A percentile compares a stretch with the other conserved stretches of the same genome.
Evolutionary conservation across 75 land plant species (phyloP).

Genomic region (Pinus albicaulis): DNA sequence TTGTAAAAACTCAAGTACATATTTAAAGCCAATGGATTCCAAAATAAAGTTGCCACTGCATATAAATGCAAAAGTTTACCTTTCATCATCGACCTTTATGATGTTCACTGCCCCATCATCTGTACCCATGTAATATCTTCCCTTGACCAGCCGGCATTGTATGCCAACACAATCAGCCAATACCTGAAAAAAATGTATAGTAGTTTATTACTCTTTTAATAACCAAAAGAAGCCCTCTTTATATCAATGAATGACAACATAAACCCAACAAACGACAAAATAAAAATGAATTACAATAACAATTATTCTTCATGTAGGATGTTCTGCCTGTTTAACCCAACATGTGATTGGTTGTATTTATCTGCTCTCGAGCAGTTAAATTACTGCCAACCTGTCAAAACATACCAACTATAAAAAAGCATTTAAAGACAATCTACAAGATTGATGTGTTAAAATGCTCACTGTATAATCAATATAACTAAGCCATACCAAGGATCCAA

Average conservation of each 20-base stretch:
- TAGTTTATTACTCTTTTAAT: no score
- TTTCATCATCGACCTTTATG: conserved; percentile 76
- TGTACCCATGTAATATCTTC: conserved; percentile 70
- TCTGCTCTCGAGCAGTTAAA: not conserved
- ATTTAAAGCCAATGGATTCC: not conserved
- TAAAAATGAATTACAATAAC: not conserved
- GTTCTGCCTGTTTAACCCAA: not conserved
- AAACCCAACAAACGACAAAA: not conserved
- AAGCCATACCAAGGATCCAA: not conserved
- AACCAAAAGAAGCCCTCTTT: no score
- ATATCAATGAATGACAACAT: not conserved
- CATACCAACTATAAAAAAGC: not conserved
- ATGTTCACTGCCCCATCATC: conserved; percentile 87
- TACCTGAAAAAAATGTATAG: conserved; percentile 42
- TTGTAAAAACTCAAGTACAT: not conserved
- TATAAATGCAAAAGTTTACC: conserved; percentile 39
- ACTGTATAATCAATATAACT: not conserved
- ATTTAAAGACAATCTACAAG: not conserved
- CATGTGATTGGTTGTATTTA: not conserved
- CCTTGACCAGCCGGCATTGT: conserved; percentile 89
- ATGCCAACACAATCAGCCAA: conserved; percentile 89
- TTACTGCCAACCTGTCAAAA: not conserved
- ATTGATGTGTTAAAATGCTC: not conserved
- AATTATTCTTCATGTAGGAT: not conserved
- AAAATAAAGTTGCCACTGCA: not conserved